These are phyloP conservation scores for Fusarium anthophilum DNA, from an alignment of 2,329 filamentous ascomycete species.

Conservation along the genomic window DNA sequence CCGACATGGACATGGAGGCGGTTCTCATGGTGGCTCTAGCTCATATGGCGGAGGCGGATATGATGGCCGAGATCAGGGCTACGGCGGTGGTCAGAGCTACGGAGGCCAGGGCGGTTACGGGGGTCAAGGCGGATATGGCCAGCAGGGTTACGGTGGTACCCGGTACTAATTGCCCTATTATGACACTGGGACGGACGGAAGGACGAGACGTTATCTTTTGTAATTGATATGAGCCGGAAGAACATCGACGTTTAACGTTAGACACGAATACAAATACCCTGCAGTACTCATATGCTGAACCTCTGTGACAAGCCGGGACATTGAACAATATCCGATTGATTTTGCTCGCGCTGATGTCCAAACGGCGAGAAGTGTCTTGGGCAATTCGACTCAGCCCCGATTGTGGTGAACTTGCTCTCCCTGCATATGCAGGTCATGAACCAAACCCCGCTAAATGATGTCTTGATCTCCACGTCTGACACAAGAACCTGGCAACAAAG, in stretches of 20 bases:
- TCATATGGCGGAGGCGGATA: not conserved
- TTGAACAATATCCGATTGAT: not conserved
- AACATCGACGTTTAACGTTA: not conserved
- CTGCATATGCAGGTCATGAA: not conserved
- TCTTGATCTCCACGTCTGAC: not conserved
- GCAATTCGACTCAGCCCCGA: not conserved
- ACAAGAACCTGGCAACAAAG: not conserved
- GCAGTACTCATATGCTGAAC: not conserved
- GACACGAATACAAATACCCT: not conserved
- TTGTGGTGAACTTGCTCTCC: not conserved
- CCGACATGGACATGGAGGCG: not conserved
- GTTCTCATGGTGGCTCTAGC: not conserved
- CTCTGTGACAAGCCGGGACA: too few species aligned
- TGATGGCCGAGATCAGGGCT: not conserved
- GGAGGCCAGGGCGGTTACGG: not conserved
- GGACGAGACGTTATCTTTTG: not conserved
- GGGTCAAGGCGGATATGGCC: not conserved
- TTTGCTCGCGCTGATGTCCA: not conserved
- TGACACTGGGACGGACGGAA: not conserved
- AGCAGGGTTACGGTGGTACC: not conserved
- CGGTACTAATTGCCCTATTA: not conserved
- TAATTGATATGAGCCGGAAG: not conserved
- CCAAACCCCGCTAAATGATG: not conserved
- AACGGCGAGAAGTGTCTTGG: not conserved
- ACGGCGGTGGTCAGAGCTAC: not conserved